A percentile compares a stretch with the other conserved stretches of the same genome.
Evolutionary conservation across 352 stramenopile genomes (phyloP).

Genomic region (Globisporangium radiosum): DNA sequence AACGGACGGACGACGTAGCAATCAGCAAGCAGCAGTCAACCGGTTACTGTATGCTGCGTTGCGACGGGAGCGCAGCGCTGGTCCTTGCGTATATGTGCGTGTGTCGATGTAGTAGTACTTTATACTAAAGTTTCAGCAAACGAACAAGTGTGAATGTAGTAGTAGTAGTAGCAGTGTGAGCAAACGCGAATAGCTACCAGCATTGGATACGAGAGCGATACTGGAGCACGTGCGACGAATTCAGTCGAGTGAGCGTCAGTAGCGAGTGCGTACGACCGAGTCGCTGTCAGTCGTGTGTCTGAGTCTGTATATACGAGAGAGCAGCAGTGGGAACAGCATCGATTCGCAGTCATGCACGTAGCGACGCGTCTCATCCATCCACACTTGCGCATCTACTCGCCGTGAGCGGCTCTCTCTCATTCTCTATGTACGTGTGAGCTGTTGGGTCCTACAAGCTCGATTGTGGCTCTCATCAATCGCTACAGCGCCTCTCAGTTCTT

Average conservation of each 20-base stretch:
- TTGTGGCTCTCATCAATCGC: constrained; percentile 4
- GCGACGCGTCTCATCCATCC: not conserved
- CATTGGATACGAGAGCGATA: not conserved
- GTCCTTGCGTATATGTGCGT: not conserved
- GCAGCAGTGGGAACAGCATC: too few relatives aligned
- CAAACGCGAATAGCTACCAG: not conserved
- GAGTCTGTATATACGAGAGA: too few relatives aligned
- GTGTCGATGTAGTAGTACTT: not conserved
- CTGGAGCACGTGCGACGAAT: not conserved
- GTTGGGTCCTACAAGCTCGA: not conserved
- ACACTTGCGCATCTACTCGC: not conserved
- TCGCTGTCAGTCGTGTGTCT: not conserved
- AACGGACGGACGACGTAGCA: too few relatives aligned
- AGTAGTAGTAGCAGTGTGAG: not conserved
- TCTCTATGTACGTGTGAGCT: not conserved
- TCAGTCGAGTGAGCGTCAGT: not conserved
- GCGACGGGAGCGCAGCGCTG: not conserved
- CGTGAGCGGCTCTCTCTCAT: not conserved
- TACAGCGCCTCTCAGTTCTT: constrained; percentile 20
- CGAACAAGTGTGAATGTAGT: not conserved
- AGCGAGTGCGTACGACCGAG: not conserved
- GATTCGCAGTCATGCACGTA: too few relatives aligned
- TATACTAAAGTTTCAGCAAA: not conserved
- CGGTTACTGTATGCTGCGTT: not conserved
- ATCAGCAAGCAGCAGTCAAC: not conserved